Percentiles rank a stretch among this genome's conserved stretches.
Conservation (phyloP, 257 asterid species). For the Przewalskia tangutica region DNA sequence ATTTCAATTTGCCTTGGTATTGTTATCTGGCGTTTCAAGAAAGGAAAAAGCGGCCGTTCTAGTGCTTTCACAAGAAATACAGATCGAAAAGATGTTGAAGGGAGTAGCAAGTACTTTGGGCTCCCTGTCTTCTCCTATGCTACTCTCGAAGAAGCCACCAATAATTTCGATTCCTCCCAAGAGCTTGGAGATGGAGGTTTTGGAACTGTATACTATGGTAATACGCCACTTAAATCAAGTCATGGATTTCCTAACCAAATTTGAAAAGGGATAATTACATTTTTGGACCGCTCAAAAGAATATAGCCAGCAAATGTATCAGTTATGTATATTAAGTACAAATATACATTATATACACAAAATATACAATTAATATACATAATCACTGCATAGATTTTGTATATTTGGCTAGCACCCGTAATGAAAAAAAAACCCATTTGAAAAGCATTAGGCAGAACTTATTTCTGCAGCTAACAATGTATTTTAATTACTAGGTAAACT, state of each 20-base stretch:
- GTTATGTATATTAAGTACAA: no score
- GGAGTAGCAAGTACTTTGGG: constrained; percentile 21
- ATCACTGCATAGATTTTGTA: no score
- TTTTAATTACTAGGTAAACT: constrained; percentile 30
- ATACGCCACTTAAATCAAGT: not conserved
- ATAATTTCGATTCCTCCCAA: constrained; percentile 24
- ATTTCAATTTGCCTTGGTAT: not conserved
- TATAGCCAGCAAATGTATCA: no score
- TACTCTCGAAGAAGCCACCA: constrained; percentile 40
- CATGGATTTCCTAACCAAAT: not conserved
- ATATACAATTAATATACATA: no score
- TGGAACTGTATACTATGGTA: constrained; percentile 46
- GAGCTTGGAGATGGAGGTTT: constrained; percentile 58
- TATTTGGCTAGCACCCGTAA: no score
- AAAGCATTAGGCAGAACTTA: not conserved
- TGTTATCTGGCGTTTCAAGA: not conserved
- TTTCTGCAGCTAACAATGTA: not conserved
- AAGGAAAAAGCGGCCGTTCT: not conserved
- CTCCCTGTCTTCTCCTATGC: constrained; percentile 28
- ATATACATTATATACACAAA: no score
- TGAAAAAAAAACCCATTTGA: not conserved
- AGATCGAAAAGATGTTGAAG: constrained; percentile 16
- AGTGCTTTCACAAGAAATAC: not conserved
- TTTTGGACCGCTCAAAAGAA: no score
- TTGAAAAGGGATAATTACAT: no score